A percentile compares a stretch with the other conserved stretches of the same genome.
phyloP scores from a whole-genome alignment of 2,329 filamentous ascomycete genomes.

The Aurifilum marmelostoma region DNA sequence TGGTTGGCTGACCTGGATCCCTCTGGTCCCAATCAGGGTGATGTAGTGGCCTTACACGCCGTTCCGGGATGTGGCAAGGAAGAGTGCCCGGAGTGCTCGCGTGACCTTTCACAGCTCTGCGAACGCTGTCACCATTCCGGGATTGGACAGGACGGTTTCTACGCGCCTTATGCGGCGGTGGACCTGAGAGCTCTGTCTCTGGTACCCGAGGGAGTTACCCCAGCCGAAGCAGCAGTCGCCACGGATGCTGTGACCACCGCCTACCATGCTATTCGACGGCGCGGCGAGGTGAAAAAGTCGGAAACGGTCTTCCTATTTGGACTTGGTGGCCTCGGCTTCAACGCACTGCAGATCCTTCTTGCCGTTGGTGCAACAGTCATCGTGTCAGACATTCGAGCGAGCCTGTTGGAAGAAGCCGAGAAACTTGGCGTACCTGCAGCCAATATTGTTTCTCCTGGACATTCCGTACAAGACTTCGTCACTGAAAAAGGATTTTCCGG shows the following conservation, averaged over 20 bases:
- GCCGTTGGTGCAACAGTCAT: slow-evolving; percentile 51
- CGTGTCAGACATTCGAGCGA: slow-evolving; percentile 40
- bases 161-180: slow-evolving; percentile 43
- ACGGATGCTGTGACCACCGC: slow-evolving; percentile 47
- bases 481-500: slow-evolving; percentile 31
- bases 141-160: slow-evolving; percentile 48
- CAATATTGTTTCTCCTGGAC: slow-evolving; percentile 39
- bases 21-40: slow-evolving; percentile 33
- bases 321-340: slow-evolving; percentile 46
- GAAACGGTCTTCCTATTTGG: slow-evolving; percentile 47
- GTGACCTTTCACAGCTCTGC: slow-evolving; percentile 44
- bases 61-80: slow-evolving; percentile 39
- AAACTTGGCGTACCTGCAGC: slow-evolving; percentile 37
- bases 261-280: slow-evolving; percentile 44
- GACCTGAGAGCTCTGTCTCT: slow-evolving; percentile 33
- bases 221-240: slow-evolving; percentile 42
- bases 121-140: slow-evolving; percentile 45
- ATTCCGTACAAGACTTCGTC: slow-evolving; percentile 37
- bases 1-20: background rate
- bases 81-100: slow-evolving; percentile 44
- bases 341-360: slow-evolving; percentile 47
- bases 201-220: slow-evolving; percentile 34
- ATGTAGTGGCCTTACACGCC: slow-evolving; percentile 38
- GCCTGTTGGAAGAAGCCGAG: slow-evolving; percentile 37
- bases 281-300: slow-evolving; percentile 39